These are phyloP conservation scores for Pleurotus sapidus DNA, from an alignment of 768 basidiomycete species.

Conservation along the genomic window DNA sequence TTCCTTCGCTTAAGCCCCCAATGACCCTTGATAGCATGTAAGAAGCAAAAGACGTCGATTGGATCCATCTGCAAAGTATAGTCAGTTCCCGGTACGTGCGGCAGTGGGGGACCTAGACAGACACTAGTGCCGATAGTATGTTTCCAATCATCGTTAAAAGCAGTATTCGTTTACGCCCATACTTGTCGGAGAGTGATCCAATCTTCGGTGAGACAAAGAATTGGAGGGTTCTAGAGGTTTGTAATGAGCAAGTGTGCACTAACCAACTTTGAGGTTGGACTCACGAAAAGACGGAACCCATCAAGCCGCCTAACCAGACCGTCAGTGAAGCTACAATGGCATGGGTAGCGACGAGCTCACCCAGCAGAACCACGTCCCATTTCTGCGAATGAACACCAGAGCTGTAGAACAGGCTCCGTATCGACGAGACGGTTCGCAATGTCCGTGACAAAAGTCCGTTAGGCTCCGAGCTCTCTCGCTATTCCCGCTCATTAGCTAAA, in stretches of 20 bases:
- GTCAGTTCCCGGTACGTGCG: background rate
- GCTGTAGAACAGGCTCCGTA: conserved; percentile 66
- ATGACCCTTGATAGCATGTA: conserved; percentile 89
- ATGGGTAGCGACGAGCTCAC: conserved; percentile 29
- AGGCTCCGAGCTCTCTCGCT: conserved; percentile 74
- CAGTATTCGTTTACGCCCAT: conserved; percentile 83
- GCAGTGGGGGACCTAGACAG: conserved; percentile 25
- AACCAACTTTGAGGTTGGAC: conserved; percentile 24
- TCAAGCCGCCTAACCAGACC: conserved; percentile 65
- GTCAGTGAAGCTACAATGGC: background rate
- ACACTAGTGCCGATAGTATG: conserved; percentile 85
- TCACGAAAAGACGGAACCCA: conserved; percentile 93
- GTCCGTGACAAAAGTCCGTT: conserved; percentile 73
- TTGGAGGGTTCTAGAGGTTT: conserved; percentile 62
- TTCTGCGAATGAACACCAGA: conserved; percentile 58
- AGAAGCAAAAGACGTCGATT: conserved; percentile 86
- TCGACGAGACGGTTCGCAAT: conserved; percentile 58
- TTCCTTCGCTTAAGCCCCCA: conserved; percentile 94
- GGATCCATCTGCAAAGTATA: conserved; percentile 64
- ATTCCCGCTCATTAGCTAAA: conserved; percentile 5
- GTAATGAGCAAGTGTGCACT: conserved; percentile 25
- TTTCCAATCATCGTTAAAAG: conserved; percentile 92
- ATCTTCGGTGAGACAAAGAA: conserved; percentile 82
- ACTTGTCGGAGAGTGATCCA: conserved; percentile 82
- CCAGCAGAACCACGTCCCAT: conserved; percentile 96